phyloP scores from a whole-genome alignment of 2,329 filamentous ascomycete genomes.

The Fusarium robinianum region DNA sequence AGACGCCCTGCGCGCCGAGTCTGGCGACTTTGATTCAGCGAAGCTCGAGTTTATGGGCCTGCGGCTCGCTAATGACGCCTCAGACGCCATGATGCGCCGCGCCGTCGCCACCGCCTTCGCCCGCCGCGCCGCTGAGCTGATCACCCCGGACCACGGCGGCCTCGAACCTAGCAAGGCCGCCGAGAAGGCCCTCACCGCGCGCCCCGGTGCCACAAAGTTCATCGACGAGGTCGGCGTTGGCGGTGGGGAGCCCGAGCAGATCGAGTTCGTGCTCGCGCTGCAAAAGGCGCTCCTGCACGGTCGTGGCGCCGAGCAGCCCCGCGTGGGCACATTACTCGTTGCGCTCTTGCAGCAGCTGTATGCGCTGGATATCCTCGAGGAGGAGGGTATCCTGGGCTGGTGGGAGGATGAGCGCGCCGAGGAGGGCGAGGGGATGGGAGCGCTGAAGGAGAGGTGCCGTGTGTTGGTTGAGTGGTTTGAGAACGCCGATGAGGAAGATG shows the following conservation, averaged over 20 bases:
- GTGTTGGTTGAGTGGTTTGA: conserved; percentile 84
- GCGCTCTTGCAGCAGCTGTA: conserved; percentile 85
- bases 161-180: conserved; percentile 68
- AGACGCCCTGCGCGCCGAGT: conserved; percentile 77
- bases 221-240: conserved; percentile 64
- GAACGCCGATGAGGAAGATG: conserved; percentile 74
- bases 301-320: conserved; percentile 58
- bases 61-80: conserved; percentile 88
- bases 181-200: conserved; percentile 60
- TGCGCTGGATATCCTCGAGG: conserved; percentile 80
- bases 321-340: conserved; percentile 68
- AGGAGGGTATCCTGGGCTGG: conserved; percentile 87
- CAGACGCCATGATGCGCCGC: conserved; percentile 83
- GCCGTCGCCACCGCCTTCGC: conserved; percentile 86
- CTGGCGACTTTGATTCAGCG: conserved; percentile 76
- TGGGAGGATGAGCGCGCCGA: conserved; percentile 75
- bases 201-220: conserved; percentile 59
- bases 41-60: conserved; percentile 92
- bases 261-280: conserved; percentile 80
- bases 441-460: conserved; percentile 73
- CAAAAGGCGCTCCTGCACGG: conserved; percentile 76
- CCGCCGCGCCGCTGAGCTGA: conserved; percentile 75
- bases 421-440: conserved; percentile 69
- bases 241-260: conserved; percentile 74
- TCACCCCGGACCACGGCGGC: conserved; percentile 53